Conservation (phyloP, 2,329 filamentous ascomycete species). For the Acrocalymma vagum region DNA sequence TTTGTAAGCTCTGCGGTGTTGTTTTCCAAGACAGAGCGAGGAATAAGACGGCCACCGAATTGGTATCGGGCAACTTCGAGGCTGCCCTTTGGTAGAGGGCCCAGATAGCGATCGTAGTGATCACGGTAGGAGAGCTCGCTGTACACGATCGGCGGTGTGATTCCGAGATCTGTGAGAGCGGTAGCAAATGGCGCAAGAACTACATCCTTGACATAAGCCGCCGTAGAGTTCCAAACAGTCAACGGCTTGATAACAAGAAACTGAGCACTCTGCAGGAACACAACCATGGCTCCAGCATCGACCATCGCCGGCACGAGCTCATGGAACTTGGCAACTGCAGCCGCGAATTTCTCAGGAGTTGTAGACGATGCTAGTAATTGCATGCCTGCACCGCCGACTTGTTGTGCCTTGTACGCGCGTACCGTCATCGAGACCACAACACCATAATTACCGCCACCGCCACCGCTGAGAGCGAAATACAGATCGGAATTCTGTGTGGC, state of each 20-base stretch:
- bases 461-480: conserved; percentile 47
- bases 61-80: conserved; percentile 26
- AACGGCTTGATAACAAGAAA: conserved; percentile 23
- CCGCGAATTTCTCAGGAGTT: conserved; percentile 22
- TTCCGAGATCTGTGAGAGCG: conserved; percentile 21
- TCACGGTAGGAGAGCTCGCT: conserved; percentile 29
- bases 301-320: conserved; percentile 27
- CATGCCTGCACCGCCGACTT: conserved; percentile 30
- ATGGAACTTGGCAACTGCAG: conserved; percentile 16
- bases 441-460: conserved; percentile 40
- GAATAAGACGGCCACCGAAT: conserved; percentile 30
- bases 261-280: conserved; percentile 21
- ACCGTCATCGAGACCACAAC: conserved; percentile 40
- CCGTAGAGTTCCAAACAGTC: conserved; percentile 21
- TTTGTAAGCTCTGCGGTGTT: conserved; percentile 23
- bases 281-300: conserved; percentile 28
- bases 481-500: conserved; percentile 38
- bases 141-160: conserved; percentile 30
- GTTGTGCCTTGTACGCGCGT: conserved; percentile 28
- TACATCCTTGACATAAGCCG: conserved; percentile 24
- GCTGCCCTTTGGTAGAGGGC: conserved; percentile 34
- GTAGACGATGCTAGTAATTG: conserved; percentile 25
- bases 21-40: conserved; percentile 23
- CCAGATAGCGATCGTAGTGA: conserved; percentile 33
- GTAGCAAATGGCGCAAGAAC: conserved; percentile 30